These are phyloP conservation scores for Wallacemonas sp. DNA, from an alignment of 208 protist species.

Conservation along the genomic window DNA sequence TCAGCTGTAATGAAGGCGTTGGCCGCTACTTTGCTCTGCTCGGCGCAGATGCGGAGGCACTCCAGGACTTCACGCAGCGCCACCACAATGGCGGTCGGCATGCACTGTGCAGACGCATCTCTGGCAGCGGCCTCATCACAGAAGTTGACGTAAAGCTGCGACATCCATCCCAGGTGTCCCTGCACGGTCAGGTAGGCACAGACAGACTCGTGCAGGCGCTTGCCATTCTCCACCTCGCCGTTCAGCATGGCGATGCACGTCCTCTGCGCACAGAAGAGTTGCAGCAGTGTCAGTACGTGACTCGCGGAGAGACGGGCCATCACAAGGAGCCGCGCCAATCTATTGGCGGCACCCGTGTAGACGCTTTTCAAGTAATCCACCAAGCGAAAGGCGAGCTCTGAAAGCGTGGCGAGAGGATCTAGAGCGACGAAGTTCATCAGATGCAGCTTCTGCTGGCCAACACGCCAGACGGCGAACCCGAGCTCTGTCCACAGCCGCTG, in stretches of 20 bases:
- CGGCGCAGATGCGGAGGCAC: conserved; percentile 55
- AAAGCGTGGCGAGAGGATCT: conserved; percentile 31
- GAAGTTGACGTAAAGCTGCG: conserved; percentile 47
- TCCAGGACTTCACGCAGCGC: conserved; percentile 44
- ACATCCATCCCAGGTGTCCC: conserved; percentile 49
- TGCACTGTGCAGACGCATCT: conserved; percentile 12
- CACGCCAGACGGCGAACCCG: conserved; percentile 58
- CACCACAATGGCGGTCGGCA: conserved; percentile 36
- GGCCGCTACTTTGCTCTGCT: conserved; percentile 36
- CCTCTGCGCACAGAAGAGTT: conserved; percentile 46
- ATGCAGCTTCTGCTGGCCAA: conserved; percentile 49
- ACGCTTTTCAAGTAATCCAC: conserved; percentile 44
- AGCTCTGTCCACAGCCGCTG: conserved; percentile 67
- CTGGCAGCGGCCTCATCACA: conserved; percentile 45
- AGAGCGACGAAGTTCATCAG: conserved; percentile 58
- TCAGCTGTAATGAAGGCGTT: conserved; percentile 61
- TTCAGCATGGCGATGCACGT: conserved; percentile 50
- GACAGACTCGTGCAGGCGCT: conserved; percentile 18
- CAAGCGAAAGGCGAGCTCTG: conserved; percentile 35
- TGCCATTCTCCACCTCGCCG: conserved; percentile 15
- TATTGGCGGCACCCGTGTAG: conserved; percentile 11
- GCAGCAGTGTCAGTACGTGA: conserved; percentile 60
- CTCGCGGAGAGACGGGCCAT: conserved; percentile 33
- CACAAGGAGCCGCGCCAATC: conserved; percentile 23
- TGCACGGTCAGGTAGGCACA: conserved; percentile 27